Evolutionary conservation across 495 filamentous ascomycete species (phyloP), one percentile per base, ranked within the genome.

Genomic region (Clavariopsis aquatica): DNA sequence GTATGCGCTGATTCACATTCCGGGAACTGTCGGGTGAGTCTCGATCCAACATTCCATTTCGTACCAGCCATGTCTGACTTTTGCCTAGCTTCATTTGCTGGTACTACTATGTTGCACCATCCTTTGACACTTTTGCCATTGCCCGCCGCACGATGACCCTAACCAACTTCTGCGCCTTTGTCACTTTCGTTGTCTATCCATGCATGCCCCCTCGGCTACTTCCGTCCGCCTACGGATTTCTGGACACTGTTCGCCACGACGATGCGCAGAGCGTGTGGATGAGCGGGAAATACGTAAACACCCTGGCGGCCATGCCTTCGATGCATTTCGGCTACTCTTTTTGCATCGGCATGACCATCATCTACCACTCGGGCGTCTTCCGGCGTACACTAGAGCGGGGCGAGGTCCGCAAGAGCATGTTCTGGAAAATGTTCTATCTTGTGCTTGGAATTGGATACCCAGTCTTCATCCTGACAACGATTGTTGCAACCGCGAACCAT

Each of bases 401-500:
- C 43, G 80, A 82, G 69, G 56, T 59, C 1, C 59, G 74, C 6
- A 82, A 81, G 65, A 73, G 72, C 1, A 57, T 51, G n/a, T 28
- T 75, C 19, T 76, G 78, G 65, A 76, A 78, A 31, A 56, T 74
- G 1, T 74, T 81, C 57, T 84, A 81, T 59, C 58, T 79, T 23
- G 43, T 77, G 3, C 68, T 85, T 17, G 85, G 79, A 1, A 67
- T 87, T 23, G 70, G 75, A 9, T 89, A 89, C 69, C 84, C 86
- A 3, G 51, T 75, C 8, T 77, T 84, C 43, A 83, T 89, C 36
- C 78, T 89, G 17, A 77, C 79, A 52, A 82, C 85, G 13, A 87
- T 88, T 52, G 77, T 89, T 17, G 84, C 84, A 10, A 89, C 85
- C 6, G 85, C 86, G 13, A 88, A 89, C 64, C 86, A 87, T 71